Evolutionary conservation across 805 yeast genomes (phyloP), one percentile per base, ranked within the genome.

Genomic region (Saccharomycodes ludwigii): DNA sequence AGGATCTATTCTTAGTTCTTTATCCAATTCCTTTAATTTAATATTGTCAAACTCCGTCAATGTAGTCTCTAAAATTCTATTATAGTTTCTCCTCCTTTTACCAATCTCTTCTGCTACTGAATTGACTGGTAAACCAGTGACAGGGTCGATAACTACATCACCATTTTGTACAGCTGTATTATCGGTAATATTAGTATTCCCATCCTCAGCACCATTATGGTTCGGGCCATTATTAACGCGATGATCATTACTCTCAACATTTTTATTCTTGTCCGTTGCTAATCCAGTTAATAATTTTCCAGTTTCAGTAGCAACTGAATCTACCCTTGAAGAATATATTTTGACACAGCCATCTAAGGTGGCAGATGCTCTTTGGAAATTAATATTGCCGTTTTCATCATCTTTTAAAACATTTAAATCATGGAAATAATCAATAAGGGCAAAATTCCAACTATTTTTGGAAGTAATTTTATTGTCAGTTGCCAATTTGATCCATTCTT

Each of bases 271-370:
- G 28, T 63, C 58, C 5, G 65, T 59, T 2, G 85, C 74, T 34
- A 82, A 56, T 3, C 94, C 94, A 53, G 81, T 78, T 21, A 85
- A 56, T 34, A 88, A 61, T 44, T 75, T 73, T 2, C 94, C 93
- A 0, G 96, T 85, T 46, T 86, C 96, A 6, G 79, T 76, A 4
- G 86, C 93, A 0, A 84, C 94, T 0, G 94, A 79, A 46, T 86
- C 96, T 15, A 88, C 85, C 44, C 97, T 69, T 11, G 93, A 80
- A 9, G 86, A 73, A 50, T 88, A 88, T 32, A 88, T 83, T 58
- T 85, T 85, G 21, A 86, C 88, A 61, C 96, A 86, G 1, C 96
- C 96, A 47, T 86, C 96, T 15, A 88, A 60, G 1, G 96, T 83
- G 3, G 93, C 84, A 1, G 91, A 74, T 0, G 96, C 97, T 42